Evolutionary conservation across 139 green algal species (phyloP).

Genomic region (Mychonastes homosphaera): DNA sequence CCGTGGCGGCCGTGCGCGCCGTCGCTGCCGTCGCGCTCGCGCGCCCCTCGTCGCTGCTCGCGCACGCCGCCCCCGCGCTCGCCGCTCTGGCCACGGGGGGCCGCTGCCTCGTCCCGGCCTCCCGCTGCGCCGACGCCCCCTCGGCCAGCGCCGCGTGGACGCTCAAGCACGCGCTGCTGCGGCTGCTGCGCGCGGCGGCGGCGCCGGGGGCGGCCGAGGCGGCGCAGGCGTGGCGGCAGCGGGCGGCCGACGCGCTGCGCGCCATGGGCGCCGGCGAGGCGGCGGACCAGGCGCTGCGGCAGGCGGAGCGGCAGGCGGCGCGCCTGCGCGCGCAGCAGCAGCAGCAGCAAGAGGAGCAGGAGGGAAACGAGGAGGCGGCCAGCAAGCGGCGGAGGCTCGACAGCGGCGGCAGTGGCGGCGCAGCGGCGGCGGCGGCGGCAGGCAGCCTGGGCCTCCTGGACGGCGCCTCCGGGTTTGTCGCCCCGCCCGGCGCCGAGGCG

Average conservation of each 20-base stretch:
- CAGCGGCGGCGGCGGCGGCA: background rate
- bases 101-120: background rate
- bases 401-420: background rate
- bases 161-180: slow-evolving; percentile 12
- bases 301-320: slow-evolving; percentile 30
- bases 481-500: background rate
- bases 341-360: no score
- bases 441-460: background rate
- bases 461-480: background rate
- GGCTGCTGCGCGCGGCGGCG: slow-evolving; percentile 5
- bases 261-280: slow-evolving; percentile 31
- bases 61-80: background rate
- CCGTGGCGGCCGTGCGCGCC: background rate
- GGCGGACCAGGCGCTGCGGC: slow-evolving; percentile 29
- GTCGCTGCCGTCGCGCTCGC: background rate
- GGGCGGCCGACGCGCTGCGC: slow-evolving; percentile 29
- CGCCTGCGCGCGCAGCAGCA: no score
- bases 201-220: slow-evolving; percentile 9
- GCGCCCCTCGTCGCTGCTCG: background rate
- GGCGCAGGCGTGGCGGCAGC: slow-evolving; percentile 13
- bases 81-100: background rate
- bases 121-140: background rate
- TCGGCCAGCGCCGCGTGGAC: slow-evolving; percentile 16
- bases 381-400: background rate
- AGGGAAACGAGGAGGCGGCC: slow-evolving; percentile 11